A percentile compares a stretch with the other conserved stretches of the same genome.
Conservation (phyloP, 257 asterid genomes). For the Paulownia fortunei region DNA sequence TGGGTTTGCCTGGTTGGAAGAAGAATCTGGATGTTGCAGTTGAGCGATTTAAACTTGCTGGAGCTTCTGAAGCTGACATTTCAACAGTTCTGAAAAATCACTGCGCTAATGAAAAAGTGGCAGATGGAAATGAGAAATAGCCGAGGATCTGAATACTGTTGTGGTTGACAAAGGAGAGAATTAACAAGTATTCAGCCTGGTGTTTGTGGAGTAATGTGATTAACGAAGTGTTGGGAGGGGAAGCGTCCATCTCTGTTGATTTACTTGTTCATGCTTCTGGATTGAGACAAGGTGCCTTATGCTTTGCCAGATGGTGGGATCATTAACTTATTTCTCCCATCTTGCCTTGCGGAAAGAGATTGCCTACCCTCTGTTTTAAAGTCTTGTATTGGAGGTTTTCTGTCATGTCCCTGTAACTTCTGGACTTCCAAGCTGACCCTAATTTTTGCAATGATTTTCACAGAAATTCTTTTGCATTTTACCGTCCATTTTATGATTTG, state of each 20-base stretch:
- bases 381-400: constrained; percentile 1
- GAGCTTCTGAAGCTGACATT: constrained; percentile 71
- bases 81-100: constrained; percentile 59
- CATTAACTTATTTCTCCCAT: too few relatives aligned
- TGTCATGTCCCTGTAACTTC: not conserved
- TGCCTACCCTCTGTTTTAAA: not conserved
- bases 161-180: constrained; percentile 22
- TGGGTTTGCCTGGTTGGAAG: constrained; percentile 64
- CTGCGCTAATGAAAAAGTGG: constrained; percentile 54
- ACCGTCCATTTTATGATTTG: not conserved
- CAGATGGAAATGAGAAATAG: constrained; percentile 36
- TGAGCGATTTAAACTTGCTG: constrained; percentile 63
- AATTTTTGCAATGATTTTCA: constrained; percentile 6
- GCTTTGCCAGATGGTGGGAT: too few relatives aligned
- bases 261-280: constrained; percentile 11
- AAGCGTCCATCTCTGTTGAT: not conserved
- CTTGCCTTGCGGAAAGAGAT: too few relatives aligned
- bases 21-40: constrained; percentile 61
- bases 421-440: constrained; percentile 25
- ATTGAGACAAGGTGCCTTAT: not conserved
- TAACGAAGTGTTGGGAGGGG: not conserved
- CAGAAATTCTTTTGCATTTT: not conserved
- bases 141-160: constrained; percentile 22
- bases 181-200: not conserved
- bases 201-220: not conserved